These are phyloP conservation scores for Ophiostoma populinum DNA, from an alignment of 2,329 filamentous ascomycete species.

Conservation along the genomic window DNA sequence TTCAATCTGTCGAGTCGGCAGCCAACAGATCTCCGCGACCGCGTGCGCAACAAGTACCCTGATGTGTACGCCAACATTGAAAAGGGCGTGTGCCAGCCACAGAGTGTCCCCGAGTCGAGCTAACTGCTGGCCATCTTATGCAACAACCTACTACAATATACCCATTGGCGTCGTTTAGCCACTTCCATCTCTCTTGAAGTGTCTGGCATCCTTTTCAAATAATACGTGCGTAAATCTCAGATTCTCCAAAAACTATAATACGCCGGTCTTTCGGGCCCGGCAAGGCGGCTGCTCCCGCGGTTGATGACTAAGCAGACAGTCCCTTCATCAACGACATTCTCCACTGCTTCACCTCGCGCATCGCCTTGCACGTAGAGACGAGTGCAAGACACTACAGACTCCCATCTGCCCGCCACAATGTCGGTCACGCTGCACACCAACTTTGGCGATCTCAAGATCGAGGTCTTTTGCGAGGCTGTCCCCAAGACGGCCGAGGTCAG, in stretches of 20 bases:
- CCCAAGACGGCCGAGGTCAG: slow-evolving; percentile 75
- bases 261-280: too few species aligned
- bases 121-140: not conserved
- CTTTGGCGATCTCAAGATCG: slow-evolving; percentile 80
- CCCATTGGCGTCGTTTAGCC: too few species aligned
- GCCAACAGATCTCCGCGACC: slow-evolving; percentile 45
- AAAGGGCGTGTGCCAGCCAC: slow-evolving; percentile 31
- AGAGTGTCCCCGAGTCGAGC: slow-evolving; percentile 18
- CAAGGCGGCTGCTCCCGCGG: too few species aligned
- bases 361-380: too few species aligned
- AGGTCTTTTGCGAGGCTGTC: slow-evolving; percentile 88
- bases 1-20: slow-evolving; percentile 41
- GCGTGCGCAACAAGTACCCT: slow-evolving; percentile 46
- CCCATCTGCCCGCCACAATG: slow-evolving; percentile 22
- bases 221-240: too few species aligned
- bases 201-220: too few species aligned
- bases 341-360: too few species aligned
- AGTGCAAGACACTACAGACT: not conserved
- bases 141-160: not conserved
- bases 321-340: too few species aligned
- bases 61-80: slow-evolving; percentile 39
- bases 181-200: too few species aligned
- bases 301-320: not conserved
- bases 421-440: slow-evolving; percentile 70
- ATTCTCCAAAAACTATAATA: too few species aligned